phyloP scores from a whole-genome alignment of 1,284 basidiomycete species.

The Microbotryum intermedium region DNA sequence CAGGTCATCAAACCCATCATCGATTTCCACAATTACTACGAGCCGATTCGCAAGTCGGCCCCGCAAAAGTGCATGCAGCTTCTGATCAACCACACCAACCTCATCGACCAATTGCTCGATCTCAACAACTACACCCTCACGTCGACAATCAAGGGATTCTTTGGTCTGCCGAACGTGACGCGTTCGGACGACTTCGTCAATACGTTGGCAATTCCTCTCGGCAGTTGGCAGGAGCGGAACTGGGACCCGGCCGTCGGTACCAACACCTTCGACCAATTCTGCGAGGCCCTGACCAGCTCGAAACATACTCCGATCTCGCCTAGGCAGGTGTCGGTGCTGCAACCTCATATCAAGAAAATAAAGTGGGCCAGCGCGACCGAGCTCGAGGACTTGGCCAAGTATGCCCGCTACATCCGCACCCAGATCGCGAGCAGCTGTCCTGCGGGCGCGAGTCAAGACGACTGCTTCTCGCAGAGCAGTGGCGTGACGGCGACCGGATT shows the following conservation, averaged over 20 bases:
- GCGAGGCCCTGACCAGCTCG: constrained; percentile 9
- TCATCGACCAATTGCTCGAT: constrained; percentile 29
- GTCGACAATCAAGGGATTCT: constrained; percentile 19
- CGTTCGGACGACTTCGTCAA: constrained; percentile 31
- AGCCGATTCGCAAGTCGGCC: constrained; percentile 27
- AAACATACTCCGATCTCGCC: not conserved
- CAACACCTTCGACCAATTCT: constrained; percentile 25
- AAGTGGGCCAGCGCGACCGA: not conserved
- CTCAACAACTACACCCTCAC: constrained; percentile 22
- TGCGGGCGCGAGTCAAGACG: constrained; percentile 15
- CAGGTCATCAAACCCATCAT: constrained; percentile 19
- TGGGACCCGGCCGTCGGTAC: constrained; percentile 31
- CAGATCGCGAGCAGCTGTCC: constrained; percentile 24
- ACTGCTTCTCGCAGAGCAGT: constrained; percentile 67
- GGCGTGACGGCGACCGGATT: constrained; percentile 55
- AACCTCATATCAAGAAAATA: not conserved
- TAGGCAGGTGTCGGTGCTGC: not conserved
- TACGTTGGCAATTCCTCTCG: constrained; percentile 29
- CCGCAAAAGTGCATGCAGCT: constrained; percentile 25
- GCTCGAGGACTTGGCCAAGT: constrained; percentile 12
- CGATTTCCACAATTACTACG: constrained; percentile 32
- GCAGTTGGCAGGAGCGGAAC: constrained; percentile 31
- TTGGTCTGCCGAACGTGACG: constrained; percentile 29
- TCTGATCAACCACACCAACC: constrained; percentile 18
- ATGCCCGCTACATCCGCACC: constrained; percentile 21